These are phyloP conservation scores for Cyphellophora attinorum DNA, from an alignment of 2,329 filamentous ascomycete species.

Conservation along the genomic window DNA sequence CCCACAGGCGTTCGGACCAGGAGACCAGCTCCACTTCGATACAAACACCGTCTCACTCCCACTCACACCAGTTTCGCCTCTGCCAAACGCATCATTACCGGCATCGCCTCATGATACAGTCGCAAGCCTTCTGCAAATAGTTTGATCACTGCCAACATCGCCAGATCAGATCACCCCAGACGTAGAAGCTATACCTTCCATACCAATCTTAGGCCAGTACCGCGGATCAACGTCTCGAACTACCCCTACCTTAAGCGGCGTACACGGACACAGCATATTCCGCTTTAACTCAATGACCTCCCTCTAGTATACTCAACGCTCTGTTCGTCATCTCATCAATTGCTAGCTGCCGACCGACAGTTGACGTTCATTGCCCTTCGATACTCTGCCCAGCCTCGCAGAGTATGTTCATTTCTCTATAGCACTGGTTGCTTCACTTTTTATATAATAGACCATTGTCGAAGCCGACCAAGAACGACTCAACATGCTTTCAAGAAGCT, in stretches of 20 bases:
- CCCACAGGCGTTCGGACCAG: not conserved
- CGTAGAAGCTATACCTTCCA: not conserved
- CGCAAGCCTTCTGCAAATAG: not conserved
- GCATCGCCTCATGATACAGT: not conserved
- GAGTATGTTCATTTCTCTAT: not conserved
- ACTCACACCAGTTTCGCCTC: not conserved
- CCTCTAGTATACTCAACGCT: not conserved
- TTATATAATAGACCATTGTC: not conserved
- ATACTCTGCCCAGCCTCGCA: constrained; percentile 1
- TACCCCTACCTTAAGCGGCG: not conserved
- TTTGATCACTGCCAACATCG: not conserved
- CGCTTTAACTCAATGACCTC: not conserved
- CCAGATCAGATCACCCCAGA: not conserved
- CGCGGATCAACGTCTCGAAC: not conserved
- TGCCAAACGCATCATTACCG: not conserved
- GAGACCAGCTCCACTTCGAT: not conserved
- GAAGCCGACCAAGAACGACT: not conserved
- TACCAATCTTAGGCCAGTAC: not conserved
- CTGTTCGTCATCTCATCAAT: not conserved
- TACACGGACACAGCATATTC: not conserved
- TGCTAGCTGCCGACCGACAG: not conserved
- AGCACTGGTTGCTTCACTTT: not conserved
- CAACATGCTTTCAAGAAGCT: not conserved
- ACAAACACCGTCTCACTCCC: not conserved
- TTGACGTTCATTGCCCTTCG: not conserved